Evolutionary conservation across 306 rosid genomes (phyloP).

Genomic region (Notholithocarpus densiflorus): DNA sequence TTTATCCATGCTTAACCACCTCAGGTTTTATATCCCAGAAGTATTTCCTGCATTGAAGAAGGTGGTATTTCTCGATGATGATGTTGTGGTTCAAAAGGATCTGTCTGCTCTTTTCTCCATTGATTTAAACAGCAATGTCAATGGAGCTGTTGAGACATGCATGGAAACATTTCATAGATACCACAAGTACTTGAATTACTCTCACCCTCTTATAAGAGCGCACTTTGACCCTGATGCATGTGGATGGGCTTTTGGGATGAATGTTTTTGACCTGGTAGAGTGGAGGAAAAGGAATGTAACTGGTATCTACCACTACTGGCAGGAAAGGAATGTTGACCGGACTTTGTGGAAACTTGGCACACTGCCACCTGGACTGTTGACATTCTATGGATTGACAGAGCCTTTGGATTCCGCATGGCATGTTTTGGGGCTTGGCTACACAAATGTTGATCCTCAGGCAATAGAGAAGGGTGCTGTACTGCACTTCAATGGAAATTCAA

Average conservation of each 20-base stretch:
- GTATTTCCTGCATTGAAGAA: constrained; percentile 79
- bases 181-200: constrained; percentile 80
- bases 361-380: constrained; percentile 84
- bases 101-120: constrained; percentile 66
- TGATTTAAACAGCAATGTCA: constrained; percentile 70
- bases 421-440: constrained; percentile 81
- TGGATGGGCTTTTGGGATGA: constrained; percentile 97
- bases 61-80: constrained; percentile 82
- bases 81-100: constrained; percentile 84
- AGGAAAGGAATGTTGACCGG: constrained; percentile 74
- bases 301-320: constrained; percentile 92
- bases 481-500: constrained; percentile 88
- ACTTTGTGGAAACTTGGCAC: constrained; percentile 93
- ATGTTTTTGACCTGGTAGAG: constrained; percentile 80
- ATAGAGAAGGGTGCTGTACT: constrained; percentile 81
- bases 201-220: constrained; percentile 75
- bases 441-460: constrained; percentile 67
- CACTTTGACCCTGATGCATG: constrained; percentile 98
- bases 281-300: constrained; percentile 92
- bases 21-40: constrained; percentile 86
- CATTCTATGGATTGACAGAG: constrained; percentile 82
- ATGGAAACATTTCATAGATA: constrained; percentile 94
- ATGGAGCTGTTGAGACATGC: constrained; percentile 95
- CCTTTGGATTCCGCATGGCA: constrained; percentile 85
- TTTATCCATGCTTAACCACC: constrained; percentile 89